Evolutionary conservation across 1,284 basidiomycete species (phyloP).

Genomic region (Cutaneotrichosporon sp.): DNA sequence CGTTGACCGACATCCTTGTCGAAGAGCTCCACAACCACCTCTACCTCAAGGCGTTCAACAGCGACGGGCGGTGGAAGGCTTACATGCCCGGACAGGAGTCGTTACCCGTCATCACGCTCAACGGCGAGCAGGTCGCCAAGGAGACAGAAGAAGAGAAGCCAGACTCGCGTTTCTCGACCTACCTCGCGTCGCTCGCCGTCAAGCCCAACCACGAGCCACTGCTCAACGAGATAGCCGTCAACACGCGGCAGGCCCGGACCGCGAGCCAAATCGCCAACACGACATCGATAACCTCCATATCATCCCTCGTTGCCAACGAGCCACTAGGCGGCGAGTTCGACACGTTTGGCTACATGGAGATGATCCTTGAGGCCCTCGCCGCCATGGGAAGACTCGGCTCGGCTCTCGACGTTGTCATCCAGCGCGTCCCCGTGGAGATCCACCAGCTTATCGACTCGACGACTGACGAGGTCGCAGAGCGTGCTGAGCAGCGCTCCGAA

Average conservation of each 20-base stretch:
- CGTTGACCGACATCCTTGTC: constrained; percentile 84
- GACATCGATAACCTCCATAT: constrained; percentile 58
- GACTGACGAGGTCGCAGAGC: constrained; percentile 49
- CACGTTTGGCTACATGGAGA: constrained; percentile 93
- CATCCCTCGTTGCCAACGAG: constrained; percentile 18
- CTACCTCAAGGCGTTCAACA: constrained; percentile 97
- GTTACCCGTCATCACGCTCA: constrained; percentile 23
- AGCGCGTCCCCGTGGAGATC: constrained; percentile 82
- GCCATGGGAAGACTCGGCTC: constrained; percentile 85
- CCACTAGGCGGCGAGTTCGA: constrained; percentile 12
- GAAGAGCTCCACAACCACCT: constrained; percentile 97
- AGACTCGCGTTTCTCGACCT: constrained; percentile 58
- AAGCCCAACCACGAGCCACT: constrained; percentile 76
- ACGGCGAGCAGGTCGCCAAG: constrained; percentile 16
- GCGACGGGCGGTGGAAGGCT: constrained; percentile 84
- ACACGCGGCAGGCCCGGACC: constrained; percentile 1
- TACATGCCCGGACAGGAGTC: constrained; percentile 76
- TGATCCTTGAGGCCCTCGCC: constrained; percentile 85
- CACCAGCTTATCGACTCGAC: constrained; percentile 47
- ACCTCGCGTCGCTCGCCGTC: constrained; percentile 68
- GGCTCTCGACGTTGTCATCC: constrained; percentile 79
- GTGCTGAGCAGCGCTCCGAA: constrained; percentile 54
- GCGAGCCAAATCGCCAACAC: constrained; percentile 9
- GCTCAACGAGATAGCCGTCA: constrained; percentile 18
- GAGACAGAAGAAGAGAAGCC: neutral